A percentile compares a stretch with the other conserved stretches of the same genome.
Conservation (phyloP, 2,329 filamentous ascomycete species). For the Apiospora malaysiana region DNA sequence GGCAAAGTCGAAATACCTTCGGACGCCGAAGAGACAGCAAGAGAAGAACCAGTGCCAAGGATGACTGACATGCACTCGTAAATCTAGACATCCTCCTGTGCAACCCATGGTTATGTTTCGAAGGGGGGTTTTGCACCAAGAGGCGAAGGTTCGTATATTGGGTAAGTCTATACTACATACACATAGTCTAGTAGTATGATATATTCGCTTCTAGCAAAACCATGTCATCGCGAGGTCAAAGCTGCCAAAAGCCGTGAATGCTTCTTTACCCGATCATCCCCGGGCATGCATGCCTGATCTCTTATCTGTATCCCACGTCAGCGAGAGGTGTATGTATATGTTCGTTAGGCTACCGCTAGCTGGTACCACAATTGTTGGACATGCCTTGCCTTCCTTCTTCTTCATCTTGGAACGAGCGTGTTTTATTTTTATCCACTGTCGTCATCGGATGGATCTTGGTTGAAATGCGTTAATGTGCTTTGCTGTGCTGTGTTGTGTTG, state of each 20-base stretch:
- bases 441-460: neutral
- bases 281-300: neutral
- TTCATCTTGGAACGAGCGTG: neutral
- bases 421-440: conserved; percentile 2
- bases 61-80: conserved; percentile 9
- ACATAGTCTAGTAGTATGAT: neutral
- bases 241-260: neutral
- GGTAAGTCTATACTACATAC: neutral
- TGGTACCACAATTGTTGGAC: neutral
- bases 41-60: neutral
- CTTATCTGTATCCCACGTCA: neutral
- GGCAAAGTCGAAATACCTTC: neutral
- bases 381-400: neutral
- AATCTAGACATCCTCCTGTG: conserved; percentile 5
- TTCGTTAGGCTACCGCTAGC: neutral
- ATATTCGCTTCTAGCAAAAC: neutral
- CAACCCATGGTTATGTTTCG: neutral
- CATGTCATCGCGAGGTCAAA: neutral
- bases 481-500: too few species aligned
- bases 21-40: neutral
- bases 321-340: neutral
- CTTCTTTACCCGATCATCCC: neutral
- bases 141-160: neutral
- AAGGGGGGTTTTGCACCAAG: neutral
- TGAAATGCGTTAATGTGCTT: neutral